Evolutionary conservation across 2,329 filamentous ascomycete genomes (phyloP).

Genomic region (Fusarium chaquense): DNA sequence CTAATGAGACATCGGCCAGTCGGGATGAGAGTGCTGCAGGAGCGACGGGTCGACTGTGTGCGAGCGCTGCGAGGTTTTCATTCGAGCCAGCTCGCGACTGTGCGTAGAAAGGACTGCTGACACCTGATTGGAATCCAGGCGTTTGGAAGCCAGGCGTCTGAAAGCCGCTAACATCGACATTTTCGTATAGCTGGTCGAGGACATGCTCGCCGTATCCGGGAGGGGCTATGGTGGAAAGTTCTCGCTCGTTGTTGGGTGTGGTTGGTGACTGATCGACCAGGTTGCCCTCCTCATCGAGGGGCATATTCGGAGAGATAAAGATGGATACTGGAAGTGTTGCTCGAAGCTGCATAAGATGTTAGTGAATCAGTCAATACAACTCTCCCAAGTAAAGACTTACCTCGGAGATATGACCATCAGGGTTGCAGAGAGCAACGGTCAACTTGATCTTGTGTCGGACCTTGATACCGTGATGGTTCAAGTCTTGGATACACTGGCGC

Average conservation of each 20-base stretch:
- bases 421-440: conserved; percentile 90
- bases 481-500: conserved; percentile 87
- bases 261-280: conserved; percentile 72
- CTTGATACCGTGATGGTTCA: conserved; percentile 90
- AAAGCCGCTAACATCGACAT: conserved; percentile 84
- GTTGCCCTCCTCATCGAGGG: conserved; percentile 87
- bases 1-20: conserved; percentile 76
- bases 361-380: not conserved
- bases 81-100: conserved; percentile 80
- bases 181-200: conserved; percentile 90
- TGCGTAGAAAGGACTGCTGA: conserved; percentile 82
- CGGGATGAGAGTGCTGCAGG: conserved; percentile 71
- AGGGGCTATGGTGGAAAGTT: conserved; percentile 78
- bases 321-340: conserved; percentile 91
- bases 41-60: conserved; percentile 50
- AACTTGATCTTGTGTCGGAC: conserved; percentile 93
- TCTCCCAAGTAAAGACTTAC: conserved; percentile 57
- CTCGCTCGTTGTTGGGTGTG: conserved; percentile 59
- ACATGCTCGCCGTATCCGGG: conserved; percentile 92
- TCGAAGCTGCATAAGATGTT: conserved; percentile 68
- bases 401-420: conserved; percentile 94
- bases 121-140: conserved; percentile 75
- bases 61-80: conserved; percentile 77
- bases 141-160: conserved; percentile 84
- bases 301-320: conserved; percentile 94